These are phyloP conservation scores for Meyerozyma sp. DNA, from an alignment of 1,139 yeast species.

Conservation along the genomic window DNA sequence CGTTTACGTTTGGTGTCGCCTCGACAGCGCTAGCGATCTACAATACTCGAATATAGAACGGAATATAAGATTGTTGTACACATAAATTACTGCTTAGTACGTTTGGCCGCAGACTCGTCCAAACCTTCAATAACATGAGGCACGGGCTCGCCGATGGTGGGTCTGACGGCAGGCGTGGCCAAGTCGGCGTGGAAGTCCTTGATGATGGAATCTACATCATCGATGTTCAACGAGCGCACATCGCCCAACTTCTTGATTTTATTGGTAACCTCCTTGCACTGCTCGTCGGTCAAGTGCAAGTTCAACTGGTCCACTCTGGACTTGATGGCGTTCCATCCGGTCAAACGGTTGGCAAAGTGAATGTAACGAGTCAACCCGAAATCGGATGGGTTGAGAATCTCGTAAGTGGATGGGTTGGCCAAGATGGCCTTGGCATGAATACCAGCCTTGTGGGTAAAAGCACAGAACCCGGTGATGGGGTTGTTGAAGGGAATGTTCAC, in stretches of 20 bases:
- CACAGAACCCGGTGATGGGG: conserved; percentile 99
- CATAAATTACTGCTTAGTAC: conserved; percentile 7
- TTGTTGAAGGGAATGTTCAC: conserved; percentile 97
- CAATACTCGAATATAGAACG: conserved; percentile 4
- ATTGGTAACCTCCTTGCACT: conserved; percentile 88
- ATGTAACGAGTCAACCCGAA: conserved; percentile 94
- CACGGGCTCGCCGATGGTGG: conserved; percentile 8
- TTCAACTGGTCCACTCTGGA: conserved; percentile 97
- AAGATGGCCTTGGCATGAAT: conserved; percentile 98
- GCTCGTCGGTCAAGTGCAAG: conserved; percentile 83
- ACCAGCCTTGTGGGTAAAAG: conserved; percentile 99
- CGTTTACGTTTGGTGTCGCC: background rate
- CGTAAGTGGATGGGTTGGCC: conserved; percentile 97
- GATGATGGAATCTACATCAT: conserved; percentile 95
- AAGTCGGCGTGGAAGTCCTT: conserved; percentile 84
- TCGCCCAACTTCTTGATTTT: conserved; percentile 95
- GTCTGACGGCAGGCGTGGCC: conserved; percentile 22
- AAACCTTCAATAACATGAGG: conserved; percentile 18
- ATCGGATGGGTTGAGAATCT: conserved; percentile 90
- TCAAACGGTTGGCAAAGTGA: conserved; percentile 94
- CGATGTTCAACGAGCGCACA: conserved; percentile 88
- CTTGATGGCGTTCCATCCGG: conserved; percentile 99
- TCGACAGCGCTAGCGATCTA: conserved; percentile 5
- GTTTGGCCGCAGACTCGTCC: conserved; percentile 11
- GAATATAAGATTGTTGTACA: background rate